Evolutionary conservation across 805 yeast genomes (phyloP).

Genomic region (Sugiyamaella valdiviana): DNA sequence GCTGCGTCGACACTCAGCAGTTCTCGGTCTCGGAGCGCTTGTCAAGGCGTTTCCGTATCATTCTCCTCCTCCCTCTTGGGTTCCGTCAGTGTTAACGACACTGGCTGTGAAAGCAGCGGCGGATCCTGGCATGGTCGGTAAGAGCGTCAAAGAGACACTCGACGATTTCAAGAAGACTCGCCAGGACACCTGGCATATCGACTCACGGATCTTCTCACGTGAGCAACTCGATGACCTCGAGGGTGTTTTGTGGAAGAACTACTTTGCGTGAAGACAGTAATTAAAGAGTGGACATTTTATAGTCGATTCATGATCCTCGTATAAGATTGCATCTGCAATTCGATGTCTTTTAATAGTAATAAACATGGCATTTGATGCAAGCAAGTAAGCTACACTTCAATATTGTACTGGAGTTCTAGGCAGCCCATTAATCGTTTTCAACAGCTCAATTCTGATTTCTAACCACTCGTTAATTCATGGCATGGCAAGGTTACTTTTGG

Average conservation of each 20-base stretch:
- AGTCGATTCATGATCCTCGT: too few species aligned
- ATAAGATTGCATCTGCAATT: too few species aligned
- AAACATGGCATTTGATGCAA: too few species aligned
- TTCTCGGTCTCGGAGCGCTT: conserved; percentile 81
- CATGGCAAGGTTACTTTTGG: neutral
- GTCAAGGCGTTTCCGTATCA: conserved; percentile 84
- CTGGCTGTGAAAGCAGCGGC: conserved; percentile 68
- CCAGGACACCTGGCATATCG: conserved; percentile 95
- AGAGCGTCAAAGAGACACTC: conserved; percentile 72
- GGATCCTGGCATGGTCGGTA: conserved; percentile 71
- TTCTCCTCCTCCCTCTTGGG: conserved; percentile 89
- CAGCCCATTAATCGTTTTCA: too few species aligned
- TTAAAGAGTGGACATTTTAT: too few species aligned
- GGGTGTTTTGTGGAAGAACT: conserved; percentile 90
- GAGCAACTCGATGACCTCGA: conserved; percentile 86
- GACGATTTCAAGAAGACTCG: conserved; percentile 85
- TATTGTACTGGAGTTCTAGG: too few species aligned
- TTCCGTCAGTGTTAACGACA: conserved; percentile 63
- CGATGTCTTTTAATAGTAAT: too few species aligned
- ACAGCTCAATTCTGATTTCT: neutral
- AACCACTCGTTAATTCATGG: neutral
- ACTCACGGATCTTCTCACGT: conserved; percentile 62
- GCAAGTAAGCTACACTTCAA: too few species aligned
- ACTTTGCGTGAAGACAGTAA: conserved; percentile 74
- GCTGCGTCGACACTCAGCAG: conserved; percentile 68